Percentiles rank a stretch among this genome's conserved stretches.
Evolutionary conservation across 805 yeast genomes (phyloP).

Genomic region (Isabelozyma gotoi): DNA sequence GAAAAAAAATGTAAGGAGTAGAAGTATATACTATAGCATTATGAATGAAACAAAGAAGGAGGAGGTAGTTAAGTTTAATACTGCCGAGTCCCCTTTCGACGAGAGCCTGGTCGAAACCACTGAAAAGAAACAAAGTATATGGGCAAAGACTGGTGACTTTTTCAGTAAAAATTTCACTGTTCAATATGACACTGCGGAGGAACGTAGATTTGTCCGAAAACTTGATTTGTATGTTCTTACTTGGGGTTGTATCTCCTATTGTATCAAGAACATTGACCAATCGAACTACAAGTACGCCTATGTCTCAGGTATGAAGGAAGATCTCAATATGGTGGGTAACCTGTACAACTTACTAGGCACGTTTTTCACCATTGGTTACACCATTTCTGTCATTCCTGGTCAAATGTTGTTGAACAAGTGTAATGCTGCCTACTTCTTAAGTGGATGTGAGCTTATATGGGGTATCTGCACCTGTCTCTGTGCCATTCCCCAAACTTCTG

Average conservation of each 20-base stretch:
- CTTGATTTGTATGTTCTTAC: slow-evolving; percentile 7
- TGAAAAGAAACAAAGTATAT: too few species aligned
- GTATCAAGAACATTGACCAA: slow-evolving; percentile 2
- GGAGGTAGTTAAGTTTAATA: too few species aligned
- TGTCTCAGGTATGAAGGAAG: slow-evolving; percentile 32
- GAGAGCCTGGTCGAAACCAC: too few species aligned
- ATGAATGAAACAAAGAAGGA: too few species aligned
- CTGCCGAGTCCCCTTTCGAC: too few species aligned
- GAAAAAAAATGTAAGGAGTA: too few species aligned
- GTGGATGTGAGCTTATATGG: slow-evolving; percentile 52
- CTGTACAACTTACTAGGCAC: slow-evolving; percentile 50
- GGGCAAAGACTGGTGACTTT: too few species aligned
- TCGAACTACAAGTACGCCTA: slow-evolving; percentile 18
- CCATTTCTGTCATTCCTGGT: slow-evolving; percentile 57
- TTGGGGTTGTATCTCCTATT: slow-evolving; percentile 7
- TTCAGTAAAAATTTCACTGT: too few species aligned
- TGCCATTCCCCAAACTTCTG: slow-evolving; percentile 3
- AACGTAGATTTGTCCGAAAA: slow-evolving; percentile 5
- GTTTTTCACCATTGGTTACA: slow-evolving; percentile 56
- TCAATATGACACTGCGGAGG: slow-evolving; percentile 2
- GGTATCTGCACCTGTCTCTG: slow-evolving; percentile 43
- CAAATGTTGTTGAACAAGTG: slow-evolving; percentile 47
- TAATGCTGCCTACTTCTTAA: slow-evolving; percentile 52
- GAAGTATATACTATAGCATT: too few species aligned
- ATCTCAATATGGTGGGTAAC: slow-evolving; percentile 33